Base-by-base conservation (phyloP, 805 yeast species). In the Metschnikowia baotianmanensis region DNA sequence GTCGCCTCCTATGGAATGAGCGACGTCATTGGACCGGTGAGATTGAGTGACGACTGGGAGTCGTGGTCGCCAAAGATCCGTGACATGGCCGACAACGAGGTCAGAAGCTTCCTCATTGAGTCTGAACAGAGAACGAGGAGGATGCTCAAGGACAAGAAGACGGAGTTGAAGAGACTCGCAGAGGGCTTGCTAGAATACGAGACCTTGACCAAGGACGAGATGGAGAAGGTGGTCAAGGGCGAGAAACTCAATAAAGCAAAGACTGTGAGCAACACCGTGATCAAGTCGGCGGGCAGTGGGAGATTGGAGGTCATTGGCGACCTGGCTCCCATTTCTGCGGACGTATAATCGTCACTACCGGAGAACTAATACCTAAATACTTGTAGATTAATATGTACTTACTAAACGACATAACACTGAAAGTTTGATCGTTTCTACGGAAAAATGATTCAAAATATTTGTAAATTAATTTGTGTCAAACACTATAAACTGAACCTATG, bases 1-100 rank as follows among this genome's bases (percentile, higher is more conserved):
- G 96, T 93, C 29, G 88, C 96, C 0, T 82, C 88, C 36, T 93
- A 86, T 60, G 99, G 99, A 58, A 93, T 93, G 99, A 82, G 93
- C 49, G 90, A 86, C 38, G 78, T 75, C 42, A 86, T 93, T 42
- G 99, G 99, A 2, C 99, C 99, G 6, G 87, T 93, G 20, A 80
- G 80, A 57, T 72, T 93, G 35, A 77, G 91, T 34, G 96, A 89
- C 56, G 82, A 86, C 57, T 91, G 97, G 97, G 89, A 82, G 51
- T 78, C 85, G 31, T 93, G 99, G 99, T 88, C 96, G 2, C 85
- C 91, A 11, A 79, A 80, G 51, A 76, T 95, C 36, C 75, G 95
- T 50, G 93, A 88, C 58, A 72, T 82, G 63, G 99, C 98, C 11
- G 99, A 93, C 62, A 81, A 84, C 55, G 98, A 93, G 67, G 90